Evolutionary conservation across 108 stramenopile species (phyloP).

Genomic region (Fistulifera pelliculosa): DNA sequence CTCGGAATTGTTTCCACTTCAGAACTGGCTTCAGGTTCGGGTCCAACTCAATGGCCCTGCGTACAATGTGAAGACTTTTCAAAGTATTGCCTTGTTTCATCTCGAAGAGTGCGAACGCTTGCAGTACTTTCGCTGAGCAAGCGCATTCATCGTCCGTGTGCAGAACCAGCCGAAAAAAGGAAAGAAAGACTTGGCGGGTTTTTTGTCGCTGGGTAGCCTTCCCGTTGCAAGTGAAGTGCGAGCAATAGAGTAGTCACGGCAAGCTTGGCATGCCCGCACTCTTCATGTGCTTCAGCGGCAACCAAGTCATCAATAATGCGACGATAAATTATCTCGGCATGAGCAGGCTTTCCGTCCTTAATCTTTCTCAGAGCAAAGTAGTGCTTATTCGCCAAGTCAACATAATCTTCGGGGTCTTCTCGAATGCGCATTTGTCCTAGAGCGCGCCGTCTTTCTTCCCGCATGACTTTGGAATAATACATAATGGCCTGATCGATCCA

Average conservation of each 20-base stretch:
- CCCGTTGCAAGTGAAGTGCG: conserved; percentile 65
- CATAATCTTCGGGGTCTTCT: conserved; percentile 32
- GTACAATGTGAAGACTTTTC: conserved; percentile 51
- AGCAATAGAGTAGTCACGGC: conserved; percentile 77
- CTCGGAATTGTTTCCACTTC: conserved; percentile 77
- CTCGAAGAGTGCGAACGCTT: conserved; percentile 77
- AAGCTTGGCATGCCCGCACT: conserved; percentile 69
- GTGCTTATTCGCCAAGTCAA: conserved; percentile 56
- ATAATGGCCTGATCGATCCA: conserved; percentile 9
- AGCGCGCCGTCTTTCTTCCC: conserved; percentile 34
- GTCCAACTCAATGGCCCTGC: conserved; percentile 59
- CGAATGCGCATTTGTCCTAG: conserved; percentile 18
- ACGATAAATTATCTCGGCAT: conserved; percentile 69
- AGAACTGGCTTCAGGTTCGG: conserved; percentile 46
- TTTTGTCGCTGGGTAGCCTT: conserved; percentile 44
- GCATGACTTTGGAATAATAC: conserved; percentile 71
- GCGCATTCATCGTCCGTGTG: conserved; percentile 45
- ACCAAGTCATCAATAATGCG: conserved; percentile 58
- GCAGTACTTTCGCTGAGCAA: conserved; percentile 71
- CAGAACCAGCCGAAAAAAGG: conserved; percentile 54
- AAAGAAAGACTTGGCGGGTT: conserved; percentile 61
- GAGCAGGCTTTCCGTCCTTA: conserved; percentile 45
- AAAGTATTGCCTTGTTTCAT: conserved; percentile 62
- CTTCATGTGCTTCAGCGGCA: conserved; percentile 25
- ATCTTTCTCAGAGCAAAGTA: conserved; percentile 69